A percentile compares a stretch with the other conserved stretches of the same genome.
These are phyloP conservation scores for Phytophthora cajani DNA, from an alignment of 352 stramenopile genomes.

Conservation along the genomic window DNA sequence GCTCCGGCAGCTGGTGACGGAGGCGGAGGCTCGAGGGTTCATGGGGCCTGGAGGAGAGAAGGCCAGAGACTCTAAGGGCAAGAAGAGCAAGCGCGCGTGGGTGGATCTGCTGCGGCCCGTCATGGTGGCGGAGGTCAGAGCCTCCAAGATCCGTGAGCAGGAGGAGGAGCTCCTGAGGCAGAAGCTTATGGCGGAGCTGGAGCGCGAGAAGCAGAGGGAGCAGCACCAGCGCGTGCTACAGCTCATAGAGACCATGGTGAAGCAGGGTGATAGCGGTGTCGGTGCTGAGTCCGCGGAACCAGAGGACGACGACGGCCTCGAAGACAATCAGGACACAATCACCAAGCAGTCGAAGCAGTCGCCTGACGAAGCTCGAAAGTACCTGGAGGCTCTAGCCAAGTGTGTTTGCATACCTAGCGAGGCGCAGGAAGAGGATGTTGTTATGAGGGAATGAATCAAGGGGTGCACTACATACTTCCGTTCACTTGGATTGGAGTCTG, in stretches of 20 bases:
- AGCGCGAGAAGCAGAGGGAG: slow-evolving; percentile 43
- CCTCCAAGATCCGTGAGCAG: slow-evolving; percentile 39
- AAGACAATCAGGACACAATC: slow-evolving; percentile 4
- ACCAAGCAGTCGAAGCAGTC: slow-evolving; percentile 1
- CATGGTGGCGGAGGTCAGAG: slow-evolving; percentile 31
- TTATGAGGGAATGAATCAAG: slow-evolving; percentile 32
- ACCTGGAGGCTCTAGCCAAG: slow-evolving; percentile 32
- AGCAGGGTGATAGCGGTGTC: background rate
- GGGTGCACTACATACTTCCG: background rate
- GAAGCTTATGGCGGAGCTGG: slow-evolving; percentile 40
- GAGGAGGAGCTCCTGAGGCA: slow-evolving; percentile 54
- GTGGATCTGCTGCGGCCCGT: slow-evolving; percentile 51
- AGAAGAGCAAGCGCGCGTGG: slow-evolving; percentile 71
- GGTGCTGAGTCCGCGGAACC: slow-evolving; percentile 20
- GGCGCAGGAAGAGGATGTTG: slow-evolving; percentile 15
- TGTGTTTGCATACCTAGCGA: slow-evolving; percentile 32
- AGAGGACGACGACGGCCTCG: slow-evolving; percentile 25
- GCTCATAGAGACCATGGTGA: slow-evolving; percentile 31
- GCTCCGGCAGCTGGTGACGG: slow-evolving; percentile 64
- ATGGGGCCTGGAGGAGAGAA: slow-evolving; percentile 33
- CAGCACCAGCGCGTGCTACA: slow-evolving; percentile 34
- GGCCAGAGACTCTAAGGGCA: slow-evolving; percentile 47
- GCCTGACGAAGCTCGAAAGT: slow-evolving; percentile 14
- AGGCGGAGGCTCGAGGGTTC: slow-evolving; percentile 56
- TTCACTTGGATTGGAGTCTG: background rate